Percentiles rank a stretch among this genome's conserved stretches.
Conservation (phyloP, 108 stramenopile species). For the Nannochloropsis granulata region DNA sequence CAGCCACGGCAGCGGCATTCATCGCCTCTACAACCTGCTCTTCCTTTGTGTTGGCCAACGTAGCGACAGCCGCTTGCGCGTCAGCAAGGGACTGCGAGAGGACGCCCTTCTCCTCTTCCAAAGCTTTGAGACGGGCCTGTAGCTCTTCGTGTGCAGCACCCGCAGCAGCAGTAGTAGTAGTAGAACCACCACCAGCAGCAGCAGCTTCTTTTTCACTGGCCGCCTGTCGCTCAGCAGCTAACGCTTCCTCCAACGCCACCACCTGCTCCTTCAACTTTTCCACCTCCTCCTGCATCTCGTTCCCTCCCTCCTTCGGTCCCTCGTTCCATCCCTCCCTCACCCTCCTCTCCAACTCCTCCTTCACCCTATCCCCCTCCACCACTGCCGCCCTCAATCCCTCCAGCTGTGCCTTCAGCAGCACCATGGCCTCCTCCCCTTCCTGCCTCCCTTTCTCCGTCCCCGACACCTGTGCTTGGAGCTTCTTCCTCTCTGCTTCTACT, state of each 20-base stretch:
- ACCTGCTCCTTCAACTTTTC: neutral
- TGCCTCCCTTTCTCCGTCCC: neutral
- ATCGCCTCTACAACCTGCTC: too few species aligned
- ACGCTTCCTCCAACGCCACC: neutral
- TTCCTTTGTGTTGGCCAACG: too few species aligned
- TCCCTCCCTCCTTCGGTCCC: neutral
- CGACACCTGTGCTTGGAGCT: neutral
- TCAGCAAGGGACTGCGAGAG: too few species aligned
- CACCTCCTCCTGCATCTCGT: neutral
- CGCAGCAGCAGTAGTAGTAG: too few species aligned
- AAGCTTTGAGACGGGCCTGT: neutral
- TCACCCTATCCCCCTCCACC: neutral
- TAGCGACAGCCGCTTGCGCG: too few species aligned
- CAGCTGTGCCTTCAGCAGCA: neutral
- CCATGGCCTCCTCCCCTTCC: neutral
- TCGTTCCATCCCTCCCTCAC: neutral
- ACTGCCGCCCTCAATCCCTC: neutral
- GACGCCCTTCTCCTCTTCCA: neutral
- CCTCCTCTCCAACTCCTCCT: neutral
- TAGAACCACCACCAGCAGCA: too few species aligned
- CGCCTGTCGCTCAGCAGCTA: neutral
- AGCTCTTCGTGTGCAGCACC: neutral
- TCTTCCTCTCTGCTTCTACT: neutral
- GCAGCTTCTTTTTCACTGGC: too few species aligned
- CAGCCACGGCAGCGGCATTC: too few species aligned